Evolutionary conservation across 257 asterid species (phyloP).

Genomic region (Vinca minor): DNA sequence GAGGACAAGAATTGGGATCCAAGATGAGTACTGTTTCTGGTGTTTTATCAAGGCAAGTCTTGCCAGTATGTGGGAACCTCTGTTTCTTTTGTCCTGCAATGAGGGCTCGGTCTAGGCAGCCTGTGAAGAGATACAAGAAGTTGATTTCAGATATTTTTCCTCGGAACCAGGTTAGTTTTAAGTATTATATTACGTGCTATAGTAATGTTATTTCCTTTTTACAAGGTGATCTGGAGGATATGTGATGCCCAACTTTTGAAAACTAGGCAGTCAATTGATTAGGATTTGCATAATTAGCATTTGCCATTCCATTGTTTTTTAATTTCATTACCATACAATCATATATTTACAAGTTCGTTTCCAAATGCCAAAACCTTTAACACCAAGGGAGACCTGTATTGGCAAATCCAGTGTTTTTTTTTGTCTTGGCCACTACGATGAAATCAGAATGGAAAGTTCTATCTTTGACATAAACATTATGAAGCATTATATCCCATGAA

Average conservation of each 20-base stretch:
- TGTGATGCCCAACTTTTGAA: background rate
- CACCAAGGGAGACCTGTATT: background rate
- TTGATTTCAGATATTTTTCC: slow-evolving; percentile 88
- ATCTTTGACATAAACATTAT: background rate
- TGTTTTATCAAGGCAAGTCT: slow-evolving; percentile 81
- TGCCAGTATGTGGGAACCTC: slow-evolving; percentile 87
- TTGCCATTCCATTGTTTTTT: background rate
- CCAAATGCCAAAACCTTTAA: slow-evolving; percentile 1
- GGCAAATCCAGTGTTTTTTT: background rate
- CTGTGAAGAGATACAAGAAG: slow-evolving; percentile 97
- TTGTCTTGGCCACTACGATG: background rate
- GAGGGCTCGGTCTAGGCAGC: slow-evolving; percentile 95
- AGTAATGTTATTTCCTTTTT: background rate
- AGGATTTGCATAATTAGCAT: background rate
- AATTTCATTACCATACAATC: background rate
- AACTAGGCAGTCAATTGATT: background rate
- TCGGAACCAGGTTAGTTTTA: slow-evolving; percentile 59
- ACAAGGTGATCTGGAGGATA: background rate
- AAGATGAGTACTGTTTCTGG: slow-evolving; percentile 77
- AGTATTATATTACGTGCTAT: slow-evolving; percentile 8
- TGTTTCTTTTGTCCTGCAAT: slow-evolving; percentile 92
- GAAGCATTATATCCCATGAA: background rate
- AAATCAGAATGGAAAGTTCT: background rate
- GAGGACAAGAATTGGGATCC: slow-evolving; percentile 1
- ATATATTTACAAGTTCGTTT: background rate